A percentile compares a stretch with the other conserved stretches of the same genome.
Evolutionary conservation across 805 yeast genomes (phyloP).

Genomic region (Spathaspora sp.): DNA sequence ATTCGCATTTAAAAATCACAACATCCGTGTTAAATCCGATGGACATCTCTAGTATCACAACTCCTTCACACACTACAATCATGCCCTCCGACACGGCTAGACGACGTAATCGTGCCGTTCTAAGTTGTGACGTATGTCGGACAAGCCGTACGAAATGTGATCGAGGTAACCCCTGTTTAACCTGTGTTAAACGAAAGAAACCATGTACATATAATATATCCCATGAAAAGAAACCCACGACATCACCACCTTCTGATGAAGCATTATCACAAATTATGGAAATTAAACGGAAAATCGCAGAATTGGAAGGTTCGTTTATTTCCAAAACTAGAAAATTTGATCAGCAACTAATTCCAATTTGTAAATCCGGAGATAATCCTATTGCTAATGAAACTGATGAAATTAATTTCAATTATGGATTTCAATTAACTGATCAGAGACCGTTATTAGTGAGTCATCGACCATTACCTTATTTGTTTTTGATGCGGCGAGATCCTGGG

Average conservation of each 20-base stretch:
- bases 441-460: conserved; percentile 1
- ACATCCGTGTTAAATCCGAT: not conserved
- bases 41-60: not conserved
- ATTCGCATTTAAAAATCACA: not conserved
- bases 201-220: conserved; percentile 5
- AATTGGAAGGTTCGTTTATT: not conserved
- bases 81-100: conserved; percentile 1
- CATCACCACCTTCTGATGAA: conserved; percentile 1
- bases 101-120: conserved; percentile 13
- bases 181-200: conserved; percentile 9
- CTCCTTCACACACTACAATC: no score
- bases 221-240: not conserved
- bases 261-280: not conserved
- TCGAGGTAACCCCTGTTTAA: conserved; percentile 13
- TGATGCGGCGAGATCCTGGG: conserved; percentile 7
- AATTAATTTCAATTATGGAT: conserved; percentile 4
- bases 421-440: not conserved
- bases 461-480: conserved; percentile 5
- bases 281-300: conserved; percentile 2
- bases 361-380: not conserved
- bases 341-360: not conserved
- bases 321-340: not conserved
- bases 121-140: conserved; percentile 15
- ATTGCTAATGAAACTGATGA: not conserved
- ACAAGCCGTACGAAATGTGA: conserved; percentile 16